A percentile compares a stretch with the other conserved stretches of the same genome.
These are phyloP conservation scores for Trypanosoma conorhini DNA, from an alignment of 208 protist species.

Conservation along the genomic window DNA sequence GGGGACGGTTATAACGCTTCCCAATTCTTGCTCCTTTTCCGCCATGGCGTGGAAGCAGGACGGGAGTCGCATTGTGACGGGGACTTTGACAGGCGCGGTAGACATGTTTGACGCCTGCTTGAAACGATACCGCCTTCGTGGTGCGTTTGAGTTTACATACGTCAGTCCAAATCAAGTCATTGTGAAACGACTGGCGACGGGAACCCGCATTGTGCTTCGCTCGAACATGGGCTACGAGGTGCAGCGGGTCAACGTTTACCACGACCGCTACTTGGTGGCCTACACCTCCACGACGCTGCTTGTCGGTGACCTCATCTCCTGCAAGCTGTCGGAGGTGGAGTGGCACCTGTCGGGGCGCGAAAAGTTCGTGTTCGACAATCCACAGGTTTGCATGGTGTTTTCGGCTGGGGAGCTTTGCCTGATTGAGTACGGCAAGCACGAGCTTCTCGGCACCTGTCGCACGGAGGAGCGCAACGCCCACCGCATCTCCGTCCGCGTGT, in stretches of 20 bases:
- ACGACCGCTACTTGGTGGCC: constrained; percentile 96
- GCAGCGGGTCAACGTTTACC: constrained; percentile 95
- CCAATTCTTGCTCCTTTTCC: constrained; percentile 93
- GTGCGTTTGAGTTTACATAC: constrained; percentile 98
- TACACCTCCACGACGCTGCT: constrained; percentile 96
- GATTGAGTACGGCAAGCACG: constrained; percentile 97
- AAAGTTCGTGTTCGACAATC: constrained; percentile 97
- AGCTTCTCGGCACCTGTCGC: constrained; percentile 94
- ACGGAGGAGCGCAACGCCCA: constrained; percentile 96
- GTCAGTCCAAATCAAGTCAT: constrained; percentile 96
- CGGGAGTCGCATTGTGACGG: constrained; percentile 93
- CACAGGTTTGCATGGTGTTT: constrained; percentile 96
- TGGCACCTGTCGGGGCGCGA: constrained; percentile 93
- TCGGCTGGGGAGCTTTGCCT: constrained; percentile 96
- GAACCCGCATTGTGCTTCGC: constrained; percentile 93
- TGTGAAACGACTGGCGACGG: constrained; percentile 94
- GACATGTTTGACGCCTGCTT: constrained; percentile 97
- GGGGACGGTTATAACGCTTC: constrained; percentile 61
- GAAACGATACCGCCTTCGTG: constrained; percentile 92
- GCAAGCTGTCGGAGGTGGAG: constrained; percentile 94
- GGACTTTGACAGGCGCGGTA: constrained; percentile 92
- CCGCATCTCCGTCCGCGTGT: constrained; percentile 92
- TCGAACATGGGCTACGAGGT: constrained; percentile 96
- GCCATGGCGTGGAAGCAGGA: constrained; percentile 94
- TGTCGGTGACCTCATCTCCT: constrained; percentile 95